Evolutionary conservation across 2,329 filamentous ascomycete species (phyloP).

Genomic region (Neonectria faginata): DNA sequence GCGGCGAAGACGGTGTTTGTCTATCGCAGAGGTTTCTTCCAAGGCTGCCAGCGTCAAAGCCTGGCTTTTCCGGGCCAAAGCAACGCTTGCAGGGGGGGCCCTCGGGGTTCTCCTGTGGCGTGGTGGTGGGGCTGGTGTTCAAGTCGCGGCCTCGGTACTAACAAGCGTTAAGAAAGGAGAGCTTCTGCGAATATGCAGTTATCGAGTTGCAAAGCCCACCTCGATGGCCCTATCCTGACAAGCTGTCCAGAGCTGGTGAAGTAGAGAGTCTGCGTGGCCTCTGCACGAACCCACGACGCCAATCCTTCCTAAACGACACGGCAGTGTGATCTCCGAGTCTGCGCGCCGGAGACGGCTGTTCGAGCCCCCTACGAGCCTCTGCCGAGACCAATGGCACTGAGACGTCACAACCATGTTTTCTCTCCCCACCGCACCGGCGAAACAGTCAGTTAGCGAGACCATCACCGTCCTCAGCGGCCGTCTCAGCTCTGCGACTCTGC

Average conservation of each 20-base stretch:
- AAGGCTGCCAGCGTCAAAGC: conserved; percentile 11
- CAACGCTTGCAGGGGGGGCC: conserved; percentile 12
- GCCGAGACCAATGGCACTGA: conserved; percentile 48
- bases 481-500: conserved; percentile 86
- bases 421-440: conserved; percentile 81
- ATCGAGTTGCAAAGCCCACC: conserved; percentile 25
- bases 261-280: conserved; percentile 10
- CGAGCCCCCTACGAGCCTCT: conserved; percentile 26
- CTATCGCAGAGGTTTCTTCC: conserved; percentile 7
- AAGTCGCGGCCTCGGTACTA: conserved; percentile 11
- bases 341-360: conserved; percentile 30
- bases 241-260: conserved; percentile 39
- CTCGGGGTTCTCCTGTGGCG: conserved; percentile 13
- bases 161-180: conserved; percentile 16
- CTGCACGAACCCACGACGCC: conserved; percentile 1
- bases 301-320: conserved; percentile 2
- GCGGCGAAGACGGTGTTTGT: not conserved
- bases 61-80: conserved; percentile 1
- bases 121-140: conserved; percentile 4
- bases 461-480: conserved; percentile 91
- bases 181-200: conserved; percentile 37
- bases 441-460: conserved; percentile 95
- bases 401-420: conserved; percentile 66
- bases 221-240: conserved; percentile 34
- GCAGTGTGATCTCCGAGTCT: conserved; percentile 1